Base-by-base conservation (phyloP, 331 rosid genomes). In the Spiraea crenata region DNA sequence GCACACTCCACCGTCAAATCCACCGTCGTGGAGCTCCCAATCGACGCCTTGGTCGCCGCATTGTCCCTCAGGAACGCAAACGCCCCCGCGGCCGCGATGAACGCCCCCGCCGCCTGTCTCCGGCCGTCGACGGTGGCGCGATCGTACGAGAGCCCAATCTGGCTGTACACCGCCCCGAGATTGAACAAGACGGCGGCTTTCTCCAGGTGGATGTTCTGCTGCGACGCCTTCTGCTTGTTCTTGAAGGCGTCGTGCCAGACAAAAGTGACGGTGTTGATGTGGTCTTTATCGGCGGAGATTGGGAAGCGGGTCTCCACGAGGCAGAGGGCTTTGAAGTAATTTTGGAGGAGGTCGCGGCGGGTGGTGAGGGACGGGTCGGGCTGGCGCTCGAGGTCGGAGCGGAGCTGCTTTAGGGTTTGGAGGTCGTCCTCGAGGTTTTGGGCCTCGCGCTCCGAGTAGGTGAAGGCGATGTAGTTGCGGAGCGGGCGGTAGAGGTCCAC, bases 401-500 rank as follows among this genome's bases (percentile, higher is more conserved):
- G 96, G 56, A 74, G 79, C 35, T 87, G 89, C 65, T 89, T 95
- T 2, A 95, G 89, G 85, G 90, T 87, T 87, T 95, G 91, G 77
- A 95, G 96, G 69, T 95, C 99, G 75, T 95, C 99, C 54, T 95
- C 97, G 57, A 89, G 84, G 83, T 86, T 91, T 51, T 89, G 97
- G 9, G 99, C 97, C 39, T 95, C 97, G 60, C 97, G 96, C 42
- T 95, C 99, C 37, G 99, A 95, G 90, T 95, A 95, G 69, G 89
- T 84, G 85, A 83, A 88, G 14, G 90, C 77, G 67, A 91, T 80
- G 85, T 76, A 95, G 69, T 89, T 95, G 86, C 99, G 97, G 6
- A 95, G 93, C 0, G 99, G 95, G 1, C 96, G 92, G 46, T 87
- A 95, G 47, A 95, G 86, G 62, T 95, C 99, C 64, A 85, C 54